phyloP scores from a whole-genome alignment of 176 grass and related monocot species.

The bread wheat (Triticum aestivum) region DNA sequence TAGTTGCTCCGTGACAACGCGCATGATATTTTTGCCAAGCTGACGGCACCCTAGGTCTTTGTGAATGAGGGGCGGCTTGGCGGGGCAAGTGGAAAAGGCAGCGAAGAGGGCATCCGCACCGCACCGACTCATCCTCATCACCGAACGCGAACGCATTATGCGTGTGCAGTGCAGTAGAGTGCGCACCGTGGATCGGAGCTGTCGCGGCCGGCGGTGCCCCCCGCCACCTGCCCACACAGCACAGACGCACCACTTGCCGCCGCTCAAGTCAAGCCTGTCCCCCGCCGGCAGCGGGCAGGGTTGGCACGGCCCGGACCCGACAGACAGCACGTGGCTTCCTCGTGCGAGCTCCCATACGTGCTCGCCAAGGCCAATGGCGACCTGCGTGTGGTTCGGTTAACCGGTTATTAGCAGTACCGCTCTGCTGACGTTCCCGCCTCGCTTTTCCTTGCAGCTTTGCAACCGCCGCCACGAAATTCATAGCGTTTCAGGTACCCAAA shows the following conservation, averaged over 20 bases:
- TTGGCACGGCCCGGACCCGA: constrained; percentile 25
- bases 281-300: constrained; percentile 34
- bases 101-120: no score
- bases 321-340: constrained; percentile 24
- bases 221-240: background rate
- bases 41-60: no score
- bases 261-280: constrained; percentile 25
- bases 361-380: background rate
- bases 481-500: background rate
- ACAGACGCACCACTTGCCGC: constrained; percentile 15
- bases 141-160: background rate
- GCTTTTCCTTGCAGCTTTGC: background rate
- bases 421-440: background rate
- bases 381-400: background rate
- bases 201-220: constrained; percentile 3
- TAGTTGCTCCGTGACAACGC: no score
- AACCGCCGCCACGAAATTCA: background rate
- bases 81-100: no score
- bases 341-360: background rate
- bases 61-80: no score
- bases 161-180: background rate
- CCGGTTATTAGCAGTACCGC: background rate
- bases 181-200: constrained; percentile 20
- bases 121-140: background rate
- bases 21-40: no score